Evolutionary conservation across 352 stramenopile species (phyloP).

Genomic region (Pythium periplocum): DNA sequence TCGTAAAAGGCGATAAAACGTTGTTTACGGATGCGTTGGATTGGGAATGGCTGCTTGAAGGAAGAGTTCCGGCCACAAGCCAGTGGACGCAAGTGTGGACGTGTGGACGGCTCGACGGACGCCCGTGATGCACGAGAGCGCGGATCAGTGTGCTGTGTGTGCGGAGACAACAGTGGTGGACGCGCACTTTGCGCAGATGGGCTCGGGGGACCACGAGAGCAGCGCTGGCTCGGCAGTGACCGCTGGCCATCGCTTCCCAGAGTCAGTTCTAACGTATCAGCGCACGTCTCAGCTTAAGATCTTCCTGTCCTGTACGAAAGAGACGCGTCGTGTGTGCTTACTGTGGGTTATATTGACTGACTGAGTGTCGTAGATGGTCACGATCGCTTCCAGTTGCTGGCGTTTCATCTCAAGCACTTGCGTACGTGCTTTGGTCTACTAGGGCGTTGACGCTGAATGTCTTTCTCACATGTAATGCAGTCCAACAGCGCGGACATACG

Average conservation of each 20-base stretch:
- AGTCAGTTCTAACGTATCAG: conserved; percentile 25
- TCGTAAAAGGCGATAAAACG: too few relatives aligned
- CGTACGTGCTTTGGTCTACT: conserved; percentile 21
- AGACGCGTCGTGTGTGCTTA: not conserved
- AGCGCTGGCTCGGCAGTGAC: too few relatives aligned
- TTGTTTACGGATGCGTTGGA: too few relatives aligned
- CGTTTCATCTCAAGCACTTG: conserved; percentile 60
- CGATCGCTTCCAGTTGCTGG: conserved; percentile 64
- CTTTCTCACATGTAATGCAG: conserved; percentile 17
- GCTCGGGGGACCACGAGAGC: too few relatives aligned
- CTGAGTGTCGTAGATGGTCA: conserved; percentile 42
- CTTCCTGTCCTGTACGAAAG: conserved; percentile 58
- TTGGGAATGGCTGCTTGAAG: too few relatives aligned
- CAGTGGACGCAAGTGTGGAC: too few relatives aligned
- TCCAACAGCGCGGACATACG: conserved; percentile 50
- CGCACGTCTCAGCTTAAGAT: conserved; percentile 52
- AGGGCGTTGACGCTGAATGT: not conserved
- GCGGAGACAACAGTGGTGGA: conserved; percentile 1
- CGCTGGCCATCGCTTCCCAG: conserved; percentile 2
- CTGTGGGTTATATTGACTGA: not conserved
- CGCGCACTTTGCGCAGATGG: not conserved
- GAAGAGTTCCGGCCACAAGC: too few relatives aligned
- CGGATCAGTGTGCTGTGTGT: conserved; percentile 9
- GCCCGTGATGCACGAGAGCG: not conserved
- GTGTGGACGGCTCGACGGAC: too few relatives aligned